Conservation (phyloP, 163 green algal genomes). For the Chlamydomonas reinhardtii region DNA sequence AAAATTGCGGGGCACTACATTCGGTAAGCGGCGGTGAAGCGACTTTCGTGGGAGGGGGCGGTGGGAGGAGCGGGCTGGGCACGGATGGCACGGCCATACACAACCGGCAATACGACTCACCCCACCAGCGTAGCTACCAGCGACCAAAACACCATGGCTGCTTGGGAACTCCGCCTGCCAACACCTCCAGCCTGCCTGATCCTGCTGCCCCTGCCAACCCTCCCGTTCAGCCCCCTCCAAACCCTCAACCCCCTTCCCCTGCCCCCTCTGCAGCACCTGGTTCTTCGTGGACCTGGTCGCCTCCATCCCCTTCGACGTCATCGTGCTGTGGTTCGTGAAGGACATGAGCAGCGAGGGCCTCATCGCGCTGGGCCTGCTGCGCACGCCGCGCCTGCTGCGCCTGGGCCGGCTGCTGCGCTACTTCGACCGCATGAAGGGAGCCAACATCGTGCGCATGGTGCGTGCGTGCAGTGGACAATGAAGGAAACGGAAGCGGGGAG, state of each 20-base stretch:
- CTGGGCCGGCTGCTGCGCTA: constrained; percentile 73
- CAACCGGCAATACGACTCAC: too few relatives aligned
- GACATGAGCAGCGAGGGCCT: constrained; percentile 37
- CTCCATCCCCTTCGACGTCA: constrained; percentile 72
- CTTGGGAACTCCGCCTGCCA: too few relatives aligned
- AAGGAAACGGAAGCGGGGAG: too few relatives aligned
- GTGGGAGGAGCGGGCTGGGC: too few relatives aligned
- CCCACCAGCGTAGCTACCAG: too few relatives aligned
- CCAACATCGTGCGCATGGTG: constrained; percentile 71
- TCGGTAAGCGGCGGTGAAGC: too few relatives aligned
- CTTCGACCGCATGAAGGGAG: constrained; percentile 75
- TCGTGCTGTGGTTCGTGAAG: constrained; percentile 48
- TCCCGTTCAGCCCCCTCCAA: not conserved
- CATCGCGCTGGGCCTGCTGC: constrained; percentile 55
- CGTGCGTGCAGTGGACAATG: too few relatives aligned
- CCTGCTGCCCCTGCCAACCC: not conserved
- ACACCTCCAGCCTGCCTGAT: too few relatives aligned
- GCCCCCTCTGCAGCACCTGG: constrained; percentile 54
- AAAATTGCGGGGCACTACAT: constrained; percentile 72
- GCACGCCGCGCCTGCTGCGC: constrained; percentile 74
- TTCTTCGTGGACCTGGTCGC: constrained; percentile 74
- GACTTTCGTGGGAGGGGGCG: not conserved
- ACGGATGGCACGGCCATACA: not conserved
- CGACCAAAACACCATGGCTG: too few relatives aligned
- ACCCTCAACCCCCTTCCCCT: not conserved